These are phyloP conservation scores for Fusarium armeniacum DNA, from an alignment of 2,329 filamentous ascomycete species.

Conservation along the genomic window DNA sequence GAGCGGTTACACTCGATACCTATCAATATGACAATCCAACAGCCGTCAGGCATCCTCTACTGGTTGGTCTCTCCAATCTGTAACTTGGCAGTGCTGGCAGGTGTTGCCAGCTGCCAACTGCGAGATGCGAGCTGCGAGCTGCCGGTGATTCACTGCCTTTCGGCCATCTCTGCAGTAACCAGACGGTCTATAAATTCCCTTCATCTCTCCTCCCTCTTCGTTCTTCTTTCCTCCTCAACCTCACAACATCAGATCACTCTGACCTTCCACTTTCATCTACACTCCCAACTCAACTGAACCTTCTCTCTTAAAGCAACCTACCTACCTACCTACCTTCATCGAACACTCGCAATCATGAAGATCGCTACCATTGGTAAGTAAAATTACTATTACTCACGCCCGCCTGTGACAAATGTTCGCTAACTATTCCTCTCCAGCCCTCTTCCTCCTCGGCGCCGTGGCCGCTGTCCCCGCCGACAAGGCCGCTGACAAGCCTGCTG, in stretches of 20 bases:
- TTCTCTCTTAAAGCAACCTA: not conserved
- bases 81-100: not conserved
- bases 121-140: not conserved
- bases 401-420: not conserved
- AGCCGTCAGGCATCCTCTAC: not conserved
- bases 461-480: conserved; percentile 4
- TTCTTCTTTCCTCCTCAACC: not conserved
- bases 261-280: not conserved
- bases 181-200: not conserved
- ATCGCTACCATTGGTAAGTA: conserved; percentile 11
- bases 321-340: not conserved
- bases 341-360: conserved; percentile 5
- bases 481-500: not conserved
- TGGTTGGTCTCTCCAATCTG: not conserved
- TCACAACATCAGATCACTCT: not conserved
- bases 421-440: not conserved
- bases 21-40: too few relatives aligned
- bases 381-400: too few relatives aligned
- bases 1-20: not conserved
- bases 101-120: not conserved
- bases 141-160: not conserved
- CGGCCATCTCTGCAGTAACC: conserved; percentile 1
- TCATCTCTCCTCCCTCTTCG: not conserved
- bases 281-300: not conserved
- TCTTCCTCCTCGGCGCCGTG: conserved; percentile 13